A percentile compares a stretch with the other conserved stretches of the same genome.
Conservation (phyloP, 106 monocot genomes). For the Dioscorea zingiberensis region DNA sequence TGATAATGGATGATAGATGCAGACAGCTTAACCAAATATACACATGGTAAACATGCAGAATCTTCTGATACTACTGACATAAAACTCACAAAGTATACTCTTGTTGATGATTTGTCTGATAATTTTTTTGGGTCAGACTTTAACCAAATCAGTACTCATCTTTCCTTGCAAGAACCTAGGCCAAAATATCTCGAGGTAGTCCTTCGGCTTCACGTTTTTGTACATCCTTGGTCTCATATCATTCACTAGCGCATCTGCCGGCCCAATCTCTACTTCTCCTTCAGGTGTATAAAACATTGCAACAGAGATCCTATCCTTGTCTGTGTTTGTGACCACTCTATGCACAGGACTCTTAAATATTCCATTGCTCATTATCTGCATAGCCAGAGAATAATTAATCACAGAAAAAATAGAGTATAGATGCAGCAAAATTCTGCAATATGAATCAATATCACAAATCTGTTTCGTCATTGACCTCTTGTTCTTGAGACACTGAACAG, state of each 20-base stretch:
- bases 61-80: too few species aligned
- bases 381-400: not conserved
- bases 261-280: conserved; percentile 18
- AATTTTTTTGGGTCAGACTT: conserved; percentile 15
- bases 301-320: conserved; percentile 28
- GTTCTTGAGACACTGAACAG: too few species aligned
- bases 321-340: conserved; percentile 30
- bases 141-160: conserved; percentile 22
- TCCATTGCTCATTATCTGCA: conserved; percentile 56
- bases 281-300: conserved; percentile 34
- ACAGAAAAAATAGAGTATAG: not conserved
- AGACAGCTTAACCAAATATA: too few species aligned
- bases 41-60: too few species aligned
- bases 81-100: too few species aligned
- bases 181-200: conserved; percentile 16
- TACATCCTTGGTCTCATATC: conserved; percentile 27
- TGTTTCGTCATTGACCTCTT: too few species aligned
- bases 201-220: conserved; percentile 24
- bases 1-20: too few species aligned
- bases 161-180: conserved; percentile 19
- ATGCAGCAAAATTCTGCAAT: not conserved
- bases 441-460: too few species aligned
- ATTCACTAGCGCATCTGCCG: conserved; percentile 21
- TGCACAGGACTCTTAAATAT: conserved; percentile 39
- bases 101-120: not conserved